Percentiles rank a stretch among this genome's conserved stretches.
phyloP scores from a whole-genome alignment of 106 monocot species.

The Chionographis japonica region DNA sequence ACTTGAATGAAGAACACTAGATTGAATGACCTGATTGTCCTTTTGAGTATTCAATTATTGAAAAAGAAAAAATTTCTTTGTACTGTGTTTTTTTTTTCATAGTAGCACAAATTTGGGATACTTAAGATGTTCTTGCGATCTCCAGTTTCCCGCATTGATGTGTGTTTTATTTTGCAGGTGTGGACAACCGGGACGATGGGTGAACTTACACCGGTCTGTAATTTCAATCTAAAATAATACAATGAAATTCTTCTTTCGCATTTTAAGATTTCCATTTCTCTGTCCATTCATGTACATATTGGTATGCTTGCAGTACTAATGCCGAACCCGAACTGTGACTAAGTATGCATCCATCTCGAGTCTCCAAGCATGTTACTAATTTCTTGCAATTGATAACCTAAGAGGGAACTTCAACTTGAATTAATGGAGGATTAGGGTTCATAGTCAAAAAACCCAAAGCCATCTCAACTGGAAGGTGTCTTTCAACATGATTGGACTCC shows the following conservation, averaged over 20 bases:
- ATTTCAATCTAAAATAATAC: neutral
- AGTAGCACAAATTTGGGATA: neutral
- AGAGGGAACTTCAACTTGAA: too few relatives aligned
- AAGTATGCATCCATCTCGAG: too few relatives aligned
- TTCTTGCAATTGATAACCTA: too few relatives aligned
- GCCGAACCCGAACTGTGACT: too few relatives aligned
- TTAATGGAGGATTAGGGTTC: too few relatives aligned
- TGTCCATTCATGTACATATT: neutral
- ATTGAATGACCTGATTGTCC: neutral
- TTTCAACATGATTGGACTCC: too few relatives aligned
- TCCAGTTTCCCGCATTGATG: neutral
- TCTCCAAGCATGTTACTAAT: too few relatives aligned
- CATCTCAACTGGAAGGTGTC: too few relatives aligned
- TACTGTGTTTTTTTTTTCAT: neutral
- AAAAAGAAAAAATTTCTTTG: neutral
- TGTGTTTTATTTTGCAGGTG: slow-evolving; percentile 48
- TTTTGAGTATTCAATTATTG: neutral
- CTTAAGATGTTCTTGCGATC: neutral
- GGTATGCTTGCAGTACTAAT: too few relatives aligned
- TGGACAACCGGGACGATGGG: slow-evolving; percentile 99
- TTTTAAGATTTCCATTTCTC: neutral
- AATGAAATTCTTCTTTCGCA: neutral
- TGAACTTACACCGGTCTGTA: slow-evolving; percentile 87
- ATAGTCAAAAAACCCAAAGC: too few relatives aligned
- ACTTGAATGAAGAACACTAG: neutral